Evolutionary conservation across 2,329 filamentous ascomycete species (phyloP).

Genomic region (Iodosphaeria phyllophila): DNA sequence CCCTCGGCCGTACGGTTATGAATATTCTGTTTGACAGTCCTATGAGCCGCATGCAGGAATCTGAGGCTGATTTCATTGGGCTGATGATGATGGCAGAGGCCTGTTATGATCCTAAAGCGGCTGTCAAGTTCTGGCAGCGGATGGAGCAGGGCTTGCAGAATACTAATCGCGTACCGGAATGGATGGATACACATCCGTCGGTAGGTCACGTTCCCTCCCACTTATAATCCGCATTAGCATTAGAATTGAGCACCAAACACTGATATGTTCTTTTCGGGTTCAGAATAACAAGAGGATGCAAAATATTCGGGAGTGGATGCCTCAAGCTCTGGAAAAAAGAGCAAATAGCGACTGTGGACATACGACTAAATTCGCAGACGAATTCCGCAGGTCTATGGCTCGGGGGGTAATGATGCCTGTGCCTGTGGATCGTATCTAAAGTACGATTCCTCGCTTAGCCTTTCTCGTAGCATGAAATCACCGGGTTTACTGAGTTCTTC

Average conservation of each 20-base stretch:
- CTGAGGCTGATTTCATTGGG: conserved; percentile 65
- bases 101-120: conserved; percentile 54
- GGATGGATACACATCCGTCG: conserved; percentile 61
- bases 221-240: no score
- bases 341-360: conserved; percentile 32
- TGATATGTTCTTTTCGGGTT: conserved; percentile 5
- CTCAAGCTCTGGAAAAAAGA: conserved; percentile 34
- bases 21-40: conserved; percentile 48
- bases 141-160: conserved; percentile 41
- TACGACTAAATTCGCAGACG: conserved; percentile 30
- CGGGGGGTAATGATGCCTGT: conserved; percentile 15
- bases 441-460: no score
- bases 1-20: conserved; percentile 28
- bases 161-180: conserved; percentile 40
- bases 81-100: conserved; percentile 69
- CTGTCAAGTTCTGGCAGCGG: conserved; percentile 45
- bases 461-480: no score
- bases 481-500: no score
- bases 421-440: no score
- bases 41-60: conserved; percentile 53
- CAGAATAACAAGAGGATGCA: conserved; percentile 43
- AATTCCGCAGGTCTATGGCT: conserved; percentile 29
- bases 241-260: no score
- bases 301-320: conserved; percentile 46
- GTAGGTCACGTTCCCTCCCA: conserved; percentile 20